Evolutionary conservation across 2,329 filamentous ascomycete genomes (phyloP), one percentile per base, ranked within the genome.

Genomic region (Colletotrichum coccodes): DNA sequence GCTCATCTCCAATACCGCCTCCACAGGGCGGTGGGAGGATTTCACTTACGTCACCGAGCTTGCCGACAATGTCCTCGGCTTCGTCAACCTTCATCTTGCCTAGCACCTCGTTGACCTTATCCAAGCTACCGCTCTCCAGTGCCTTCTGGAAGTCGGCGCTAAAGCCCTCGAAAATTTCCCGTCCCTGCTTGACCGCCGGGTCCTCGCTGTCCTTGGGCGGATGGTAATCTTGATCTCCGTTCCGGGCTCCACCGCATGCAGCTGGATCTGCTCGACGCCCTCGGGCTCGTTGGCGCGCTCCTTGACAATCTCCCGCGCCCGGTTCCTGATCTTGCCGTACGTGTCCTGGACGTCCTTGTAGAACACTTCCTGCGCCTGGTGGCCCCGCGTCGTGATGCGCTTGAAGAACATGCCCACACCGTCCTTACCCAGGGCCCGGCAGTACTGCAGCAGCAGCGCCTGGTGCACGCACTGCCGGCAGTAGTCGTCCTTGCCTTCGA

Each of bases 331-430:
- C 61, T 91, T 90, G 75, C 86, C 85, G 80, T 97, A 98, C 3
- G 95, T 98, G 44, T 91, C 90, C 76, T 94, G 92, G 50, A 99
- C 95, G 78, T 99, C 96, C 79, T 97, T 95, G 78, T 89, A 90
- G 84, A 99, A 99, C 50, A 98, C 87, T 50, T 93, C 94, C 75
- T 93, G 91, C 7, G 96, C 97, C 81, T 97, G 92, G 81, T 99
- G 95, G 36, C 92, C 93, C 74, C 90, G 90, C 4, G 93, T 97
- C 26, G 93, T 96, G 79, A 99, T 95, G 66, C 95, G 92, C 83
- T 96, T 97, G 88, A 99, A 99, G 86, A 99, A 99, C 34, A 98
- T 83, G 6, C 90, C 88, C 9, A 98, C 94, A 26, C 95, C 95
- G 75, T 98, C 94, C 72, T 89, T 90, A 70, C 95, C 95, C 7